Base-by-base conservation (phyloP, 164 flowering plant species). In the Vitis cinerea region DNA sequence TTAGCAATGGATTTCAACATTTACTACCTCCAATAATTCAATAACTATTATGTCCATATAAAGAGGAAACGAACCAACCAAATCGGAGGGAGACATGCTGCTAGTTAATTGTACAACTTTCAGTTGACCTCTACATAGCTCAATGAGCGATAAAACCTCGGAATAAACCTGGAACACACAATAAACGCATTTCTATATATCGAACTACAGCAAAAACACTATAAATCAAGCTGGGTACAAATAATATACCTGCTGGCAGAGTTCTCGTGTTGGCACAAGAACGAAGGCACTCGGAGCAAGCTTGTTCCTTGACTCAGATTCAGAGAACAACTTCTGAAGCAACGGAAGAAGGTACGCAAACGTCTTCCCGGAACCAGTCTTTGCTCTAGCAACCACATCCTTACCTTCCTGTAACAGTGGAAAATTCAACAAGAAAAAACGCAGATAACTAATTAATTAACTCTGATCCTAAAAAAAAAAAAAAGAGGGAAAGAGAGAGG, bases 321-420 rank as follows among this genome's bases (percentile, higher is more conserved):
- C 88, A 4, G 85, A 67, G 54, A 91, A 85, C 17, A 93, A 83
- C 81, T 90, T 96, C 74, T 96, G 99, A 14, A 96, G 88, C 82
- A 93, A 69, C 2, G 99, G 99, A 29, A 96, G 91, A 9, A 96
- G 87, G 66, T 93, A 96, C 2, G 99, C 97, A 30, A 86, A 89
- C 11, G 99, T 96, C 78, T 96, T 96, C 15, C 99, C 99, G 1
- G 99, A 93, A 60, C 99, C 99, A 6, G 99, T 96, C 75, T 89
- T 90, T 2, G 98, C 98, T 47, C 90, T 78, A 3, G 97, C 97
- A 49, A 96, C 96, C 63, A 95, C 94, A 74, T 95, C 98, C 72
- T 93, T 87, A 4, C 99, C 99, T 86, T 90, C 87, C 99, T 95
- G 64, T 15, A 59, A 61, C 17, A 2, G 23, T 31, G 27, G 10